Percentiles rank a stretch among this genome's conserved stretches.
phyloP scores from a whole-genome alignment of 2,329 filamentous ascomycete species.

The Didymella glomerata region DNA sequence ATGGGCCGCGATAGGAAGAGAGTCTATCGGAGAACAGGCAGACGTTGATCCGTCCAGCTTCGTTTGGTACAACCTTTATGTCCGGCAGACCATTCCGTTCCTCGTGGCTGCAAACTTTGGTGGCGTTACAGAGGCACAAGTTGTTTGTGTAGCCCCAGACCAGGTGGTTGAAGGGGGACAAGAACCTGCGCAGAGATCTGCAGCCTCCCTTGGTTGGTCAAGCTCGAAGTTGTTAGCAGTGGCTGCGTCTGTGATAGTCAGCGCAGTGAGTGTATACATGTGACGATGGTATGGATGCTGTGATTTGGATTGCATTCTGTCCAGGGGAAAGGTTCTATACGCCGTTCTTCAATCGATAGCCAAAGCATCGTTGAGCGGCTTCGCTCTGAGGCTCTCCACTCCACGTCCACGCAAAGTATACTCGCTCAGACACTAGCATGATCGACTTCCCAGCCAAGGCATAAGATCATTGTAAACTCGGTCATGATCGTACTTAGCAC shows the following conservation, averaged over 20 bases:
- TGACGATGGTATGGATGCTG: neutral
- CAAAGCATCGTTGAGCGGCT: neutral
- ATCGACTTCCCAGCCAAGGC: slow-evolving; percentile 52
- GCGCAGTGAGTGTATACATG: neutral
- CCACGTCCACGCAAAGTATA: neutral
- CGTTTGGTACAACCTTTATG: slow-evolving; percentile 10
- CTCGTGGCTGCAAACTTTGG: slow-evolving; percentile 8
- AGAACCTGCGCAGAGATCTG: slow-evolving; percentile 2
- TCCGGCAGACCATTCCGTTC: slow-evolving; percentile 10
- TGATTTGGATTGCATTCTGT: neutral
- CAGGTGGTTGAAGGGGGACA: slow-evolving; percentile 7
- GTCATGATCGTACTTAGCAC: slow-evolving; percentile 51
- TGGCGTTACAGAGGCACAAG: slow-evolving; percentile 8
- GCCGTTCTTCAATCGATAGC: neutral
- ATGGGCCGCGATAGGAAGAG: neutral
- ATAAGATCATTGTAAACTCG: slow-evolving; percentile 52
- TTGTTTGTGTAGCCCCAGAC: slow-evolving; percentile 10
- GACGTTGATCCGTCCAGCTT: slow-evolving; percentile 7
- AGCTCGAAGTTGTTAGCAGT: neutral
- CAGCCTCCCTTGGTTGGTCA: neutral
- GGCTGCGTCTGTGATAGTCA: neutral
- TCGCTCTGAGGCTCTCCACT: neutral
- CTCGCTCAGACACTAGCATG: neutral
- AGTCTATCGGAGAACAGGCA: neutral
- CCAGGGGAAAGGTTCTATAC: neutral